Percentiles rank a stretch among this genome's conserved stretches.
phyloP scores from a whole-genome alignment of 768 basidiomycete genomes.

The Cyclocybe aegerita region DNA sequence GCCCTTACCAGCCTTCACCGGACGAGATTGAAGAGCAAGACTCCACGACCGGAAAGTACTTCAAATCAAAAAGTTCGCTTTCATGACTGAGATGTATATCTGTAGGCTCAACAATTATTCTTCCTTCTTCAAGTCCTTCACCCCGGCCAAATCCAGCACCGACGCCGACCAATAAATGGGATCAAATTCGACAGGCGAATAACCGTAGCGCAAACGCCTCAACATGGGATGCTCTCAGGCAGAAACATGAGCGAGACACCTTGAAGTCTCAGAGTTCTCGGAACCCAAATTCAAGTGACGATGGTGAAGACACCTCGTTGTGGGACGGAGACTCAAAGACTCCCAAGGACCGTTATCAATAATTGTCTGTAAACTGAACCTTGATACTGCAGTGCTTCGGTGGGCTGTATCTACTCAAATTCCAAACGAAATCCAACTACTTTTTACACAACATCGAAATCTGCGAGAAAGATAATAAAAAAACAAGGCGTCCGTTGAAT shows the following conservation, averaged over 20 bases:
- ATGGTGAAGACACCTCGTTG: conserved; percentile 8
- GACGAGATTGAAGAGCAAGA: conserved; percentile 8
- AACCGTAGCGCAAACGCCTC: conserved; percentile 41
- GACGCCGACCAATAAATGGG: conserved; percentile 51
- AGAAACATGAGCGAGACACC: conserved; percentile 46
- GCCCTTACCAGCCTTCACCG: conserved; percentile 17
- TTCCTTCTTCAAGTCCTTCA: conserved; percentile 1
- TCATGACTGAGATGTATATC: too few species aligned
- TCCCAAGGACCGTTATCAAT: too few species aligned
- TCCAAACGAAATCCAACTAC: too few species aligned
- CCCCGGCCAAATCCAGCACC: conserved; percentile 3
- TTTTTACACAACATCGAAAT: not conserved
- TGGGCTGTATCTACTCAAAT: too few species aligned
- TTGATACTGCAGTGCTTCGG: too few species aligned
- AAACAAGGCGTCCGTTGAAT: conserved; percentile 6
- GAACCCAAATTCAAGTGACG: conserved; percentile 6
- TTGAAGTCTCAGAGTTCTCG: conserved; percentile 12
- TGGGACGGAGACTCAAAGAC: not conserved
- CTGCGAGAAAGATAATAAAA: not conserved
- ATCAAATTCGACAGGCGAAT: conserved; percentile 62
- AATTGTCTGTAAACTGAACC: too few species aligned
- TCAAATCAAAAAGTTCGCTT: not conserved
- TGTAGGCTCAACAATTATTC: not conserved
- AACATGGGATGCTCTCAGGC: conserved; percentile 69
- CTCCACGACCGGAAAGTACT: conserved; percentile 6